A percentile compares a stretch with the other conserved stretches of the same genome.
These are phyloP conservation scores for Chalciporus piperatoides DNA, from an alignment of 1,284 basidiomycete genomes.

Conservation along the genomic window DNA sequence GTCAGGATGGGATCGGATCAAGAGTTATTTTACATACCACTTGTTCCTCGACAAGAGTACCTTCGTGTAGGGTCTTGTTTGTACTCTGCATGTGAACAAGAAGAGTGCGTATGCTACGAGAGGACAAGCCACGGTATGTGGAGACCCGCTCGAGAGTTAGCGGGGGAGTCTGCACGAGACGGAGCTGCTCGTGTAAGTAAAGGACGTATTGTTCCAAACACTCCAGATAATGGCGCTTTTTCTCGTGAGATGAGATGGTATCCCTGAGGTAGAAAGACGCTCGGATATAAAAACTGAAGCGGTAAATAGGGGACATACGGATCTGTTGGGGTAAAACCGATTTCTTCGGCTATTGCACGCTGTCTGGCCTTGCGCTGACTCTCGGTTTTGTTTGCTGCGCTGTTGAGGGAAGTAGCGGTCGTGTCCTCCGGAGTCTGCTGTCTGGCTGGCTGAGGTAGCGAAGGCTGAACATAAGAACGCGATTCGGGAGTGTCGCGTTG, in stretches of 20 bases:
- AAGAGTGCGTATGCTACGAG: slow-evolving; percentile 53
- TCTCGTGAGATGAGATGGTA: slow-evolving; percentile 69
- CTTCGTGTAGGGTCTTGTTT: slow-evolving; percentile 45
- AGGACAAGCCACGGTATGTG: slow-evolving; percentile 53
- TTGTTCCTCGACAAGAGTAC: slow-evolving; percentile 50
- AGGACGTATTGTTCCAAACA: slow-evolving; percentile 66
- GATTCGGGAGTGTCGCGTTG: slow-evolving; percentile 5
- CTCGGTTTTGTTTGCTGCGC: slow-evolving; percentile 31
- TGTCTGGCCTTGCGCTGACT: slow-evolving; percentile 52
- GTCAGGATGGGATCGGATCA: background rate
- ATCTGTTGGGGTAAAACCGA: slow-evolving; percentile 56
- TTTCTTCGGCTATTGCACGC: slow-evolving; percentile 47
- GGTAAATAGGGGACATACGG: slow-evolving; percentile 43
- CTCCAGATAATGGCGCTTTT: slow-evolving; percentile 68
- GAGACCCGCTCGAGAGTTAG: slow-evolving; percentile 51
- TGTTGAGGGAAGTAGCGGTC: background rate
- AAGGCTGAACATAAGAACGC: slow-evolving; percentile 9
- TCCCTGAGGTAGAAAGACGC: slow-evolving; percentile 41
- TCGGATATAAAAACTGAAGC: background rate
- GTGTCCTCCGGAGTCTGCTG: slow-evolving; percentile 18
- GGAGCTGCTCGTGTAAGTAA: slow-evolving; percentile 59
- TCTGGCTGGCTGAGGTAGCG: slow-evolving; percentile 6
- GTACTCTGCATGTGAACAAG: slow-evolving; percentile 64
- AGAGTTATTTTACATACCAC: slow-evolving; percentile 36
- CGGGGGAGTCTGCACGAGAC: slow-evolving; percentile 46